These are phyloP conservation scores for Theileria parva DNA, from an alignment of 169 alveolate genomes.

Conservation along the genomic window DNA sequence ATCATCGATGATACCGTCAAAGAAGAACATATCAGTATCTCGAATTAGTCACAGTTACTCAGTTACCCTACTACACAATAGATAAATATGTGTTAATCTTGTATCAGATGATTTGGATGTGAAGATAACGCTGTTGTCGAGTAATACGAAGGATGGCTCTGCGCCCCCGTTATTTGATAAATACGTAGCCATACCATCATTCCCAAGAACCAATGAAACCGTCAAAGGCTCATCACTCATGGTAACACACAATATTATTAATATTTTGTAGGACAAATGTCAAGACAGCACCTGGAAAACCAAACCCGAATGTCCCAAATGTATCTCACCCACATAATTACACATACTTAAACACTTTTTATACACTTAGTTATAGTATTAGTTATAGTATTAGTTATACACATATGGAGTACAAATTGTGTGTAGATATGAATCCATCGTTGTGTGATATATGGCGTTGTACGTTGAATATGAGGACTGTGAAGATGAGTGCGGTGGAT, in stretches of 20 bases:
- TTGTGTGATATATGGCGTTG: constrained; percentile 35
- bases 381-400: too few relatives aligned
- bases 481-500: constrained; percentile 54
- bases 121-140: background rate
- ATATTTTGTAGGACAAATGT: constrained; percentile 39
- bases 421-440: background rate
- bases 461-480: constrained; percentile 36
- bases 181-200: constrained; percentile 50
- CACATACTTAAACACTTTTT: too few relatives aligned
- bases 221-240: constrained; percentile 46
- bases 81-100: too few relatives aligned
- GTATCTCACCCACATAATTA: too few relatives aligned
- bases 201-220: constrained; percentile 39
- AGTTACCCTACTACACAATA: too few relatives aligned
- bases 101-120: constrained; percentile 42
- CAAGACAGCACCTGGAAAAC: constrained; percentile 38
- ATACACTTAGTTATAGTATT: background rate
- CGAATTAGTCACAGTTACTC: too few relatives aligned
- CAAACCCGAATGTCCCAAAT: constrained; percentile 23
- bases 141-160: constrained; percentile 42
- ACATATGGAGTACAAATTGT: too few relatives aligned
- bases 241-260: constrained; percentile 11
- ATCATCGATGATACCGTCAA: background rate
- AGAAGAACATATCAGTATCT: background rate
- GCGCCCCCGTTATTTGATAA: constrained; percentile 44